Evolutionary conservation across 2,329 filamentous ascomycete species (phyloP).

Genomic region (Helminthosporium solani): DNA sequence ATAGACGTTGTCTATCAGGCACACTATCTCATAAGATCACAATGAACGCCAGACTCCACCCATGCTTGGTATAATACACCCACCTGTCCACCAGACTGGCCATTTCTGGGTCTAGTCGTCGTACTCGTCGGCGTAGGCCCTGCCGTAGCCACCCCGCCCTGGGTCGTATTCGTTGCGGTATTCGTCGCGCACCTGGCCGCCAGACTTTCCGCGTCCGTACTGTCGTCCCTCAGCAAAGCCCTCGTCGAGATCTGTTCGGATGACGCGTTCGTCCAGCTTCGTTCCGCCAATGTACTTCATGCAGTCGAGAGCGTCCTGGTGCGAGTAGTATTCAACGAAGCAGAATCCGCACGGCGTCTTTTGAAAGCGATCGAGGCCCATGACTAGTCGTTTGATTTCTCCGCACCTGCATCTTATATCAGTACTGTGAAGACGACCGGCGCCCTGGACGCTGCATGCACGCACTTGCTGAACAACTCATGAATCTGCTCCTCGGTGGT

Average conservation of each 20-base stretch:
- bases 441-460: background rate
- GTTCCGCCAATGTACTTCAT: slow-evolving; percentile 98
- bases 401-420: slow-evolving; percentile 60
- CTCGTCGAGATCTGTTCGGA: slow-evolving; percentile 91
- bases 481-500: slow-evolving; percentile 99
- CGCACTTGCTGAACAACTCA: slow-evolving; percentile 85
- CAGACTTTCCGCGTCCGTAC: slow-evolving; percentile 92
- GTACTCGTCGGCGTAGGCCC: slow-evolving; percentile 54
- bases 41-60: background rate
- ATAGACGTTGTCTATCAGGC: slow-evolving; percentile 11
- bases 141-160: slow-evolving; percentile 83
- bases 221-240: slow-evolving; percentile 95
- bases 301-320: slow-evolving; percentile 94
- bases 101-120: slow-evolving; percentile 23
- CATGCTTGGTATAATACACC: slow-evolving; percentile 5
- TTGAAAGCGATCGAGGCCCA: slow-evolving; percentile 94
- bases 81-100: slow-evolving; percentile 13
- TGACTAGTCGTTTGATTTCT: slow-evolving; percentile 96
- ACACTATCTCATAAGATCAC: background rate
- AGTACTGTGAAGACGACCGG: slow-evolving; percentile 5
- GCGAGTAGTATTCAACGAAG: slow-evolving; percentile 99
- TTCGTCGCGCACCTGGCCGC: slow-evolving; percentile 95
- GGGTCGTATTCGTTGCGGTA: slow-evolving; percentile 97
- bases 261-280: slow-evolving; percentile 95
- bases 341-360: slow-evolving; percentile 99